Evolutionary conservation across 768 basidiomycete genomes (phyloP).

Genomic region (Collybiopsis luxurians): DNA sequence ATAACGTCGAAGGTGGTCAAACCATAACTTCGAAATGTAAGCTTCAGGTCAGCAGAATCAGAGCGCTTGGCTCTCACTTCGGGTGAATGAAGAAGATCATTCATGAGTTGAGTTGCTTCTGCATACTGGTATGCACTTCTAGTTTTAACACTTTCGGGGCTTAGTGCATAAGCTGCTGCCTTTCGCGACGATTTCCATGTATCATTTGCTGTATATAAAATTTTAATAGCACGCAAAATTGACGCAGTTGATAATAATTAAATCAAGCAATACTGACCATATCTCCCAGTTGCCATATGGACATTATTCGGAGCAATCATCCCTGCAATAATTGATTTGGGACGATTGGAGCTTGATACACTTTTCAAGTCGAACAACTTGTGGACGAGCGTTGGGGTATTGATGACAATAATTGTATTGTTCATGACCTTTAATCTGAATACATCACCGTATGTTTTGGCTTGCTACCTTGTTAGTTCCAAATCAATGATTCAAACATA

Average conservation of each 20-base stretch:
- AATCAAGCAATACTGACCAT: background rate
- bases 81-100: conserved; percentile 21
- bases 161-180: background rate
- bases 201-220: conserved; percentile 8
- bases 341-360: too few species aligned
- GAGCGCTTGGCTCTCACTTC: conserved; percentile 18
- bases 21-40: background rate
- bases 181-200: conserved; percentile 5
- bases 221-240: background rate
- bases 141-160: background rate
- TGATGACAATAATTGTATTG: conserved; percentile 5
- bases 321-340: too few species aligned
- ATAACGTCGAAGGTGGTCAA: background rate
- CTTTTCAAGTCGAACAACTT: too few species aligned
- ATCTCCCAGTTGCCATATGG: conserved; percentile 6
- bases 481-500: too few species aligned
- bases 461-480: too few species aligned
- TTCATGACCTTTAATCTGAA: background rate
- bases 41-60: too few species aligned
- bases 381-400: background rate
- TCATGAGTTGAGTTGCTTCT: conserved; percentile 23
- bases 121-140: conserved; percentile 11
- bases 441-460: too few species aligned
- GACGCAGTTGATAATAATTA: background rate
- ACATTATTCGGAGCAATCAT: background rate